Base-by-base conservation (phyloP, 2,329 filamentous ascomycete genomes). In the Sordariomycetes sp. region DNA sequence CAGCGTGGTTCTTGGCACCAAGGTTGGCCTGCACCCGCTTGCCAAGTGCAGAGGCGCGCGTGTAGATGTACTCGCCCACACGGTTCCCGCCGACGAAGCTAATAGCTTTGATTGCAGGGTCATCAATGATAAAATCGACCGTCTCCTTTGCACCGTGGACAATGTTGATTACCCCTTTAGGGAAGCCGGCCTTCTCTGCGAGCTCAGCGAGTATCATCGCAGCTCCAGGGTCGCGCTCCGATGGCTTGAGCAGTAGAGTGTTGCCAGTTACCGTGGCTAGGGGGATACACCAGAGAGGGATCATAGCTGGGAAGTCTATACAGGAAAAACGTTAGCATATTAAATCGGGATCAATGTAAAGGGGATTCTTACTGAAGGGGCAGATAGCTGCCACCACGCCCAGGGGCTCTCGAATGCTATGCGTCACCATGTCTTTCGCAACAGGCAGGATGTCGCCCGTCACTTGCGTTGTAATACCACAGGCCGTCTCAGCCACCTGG, bases 21-120 rank as follows among this genome's bases (percentile, higher is more conserved):
- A 94, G 75, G 74, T 94, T 94, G 70, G 89, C 89, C 75, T 94
- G 90, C 34, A 92, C 88, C 66, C 89, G 87, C 81, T 94, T 94
- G 68, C 90, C 89, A 66, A 93, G 90, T 67, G 88, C 89, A 1
- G 88, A 90, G 35, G 84, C 89, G 59, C 88, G 83, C 58, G 77
- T 73, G 74, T 85, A 94, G 71, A 94, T 94, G 76, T 94, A 94
- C 75, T 93, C 88, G 67, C 89, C 89, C 8, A 89, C 90, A 78
- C 89, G 89, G 79, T 94, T 94, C 73, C 87, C 85, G 62, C 89
- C 89, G 40, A 95, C 90, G 66, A 95, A 95, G 72, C 84, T 88
- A 67, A 95, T 82, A 59, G 90, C 89, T 80, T 92, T 93, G 79
- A 95, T 90, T 62, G 81, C 80, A 22, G 89, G 89, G 69, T 90